Evolutionary conservation across 352 stramenopile genomes (phyloP).

Genomic region (Ophiocytium majus): DNA sequence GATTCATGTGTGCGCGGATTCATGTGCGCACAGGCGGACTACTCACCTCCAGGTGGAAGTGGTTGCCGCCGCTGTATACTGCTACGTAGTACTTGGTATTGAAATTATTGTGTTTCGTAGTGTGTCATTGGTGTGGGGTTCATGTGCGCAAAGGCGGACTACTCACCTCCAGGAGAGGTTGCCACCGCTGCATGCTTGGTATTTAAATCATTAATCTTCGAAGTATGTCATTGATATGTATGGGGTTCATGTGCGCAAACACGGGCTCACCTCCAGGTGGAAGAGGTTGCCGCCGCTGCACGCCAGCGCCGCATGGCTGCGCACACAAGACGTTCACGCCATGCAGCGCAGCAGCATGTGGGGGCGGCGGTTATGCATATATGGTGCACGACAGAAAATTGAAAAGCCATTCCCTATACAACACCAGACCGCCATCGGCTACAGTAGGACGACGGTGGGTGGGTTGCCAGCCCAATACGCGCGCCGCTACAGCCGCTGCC

Average conservation of each 20-base stretch:
- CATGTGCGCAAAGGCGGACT: no score
- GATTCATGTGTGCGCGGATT: no score
- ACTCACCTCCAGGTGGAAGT: conserved; percentile 82
- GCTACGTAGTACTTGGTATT: no score
- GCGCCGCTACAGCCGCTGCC: no score
- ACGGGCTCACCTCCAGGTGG: conserved; percentile 75
- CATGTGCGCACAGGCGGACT: conserved; percentile 33
- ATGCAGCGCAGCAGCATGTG: no score
- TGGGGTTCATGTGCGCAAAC: no score
- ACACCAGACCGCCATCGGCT: neutral
- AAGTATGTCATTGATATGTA: no score
- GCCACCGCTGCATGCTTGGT: conserved; percentile 81
- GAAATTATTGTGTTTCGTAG: no score
- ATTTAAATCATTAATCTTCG: no score
- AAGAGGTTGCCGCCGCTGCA: conserved; percentile 79
- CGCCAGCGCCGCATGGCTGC: conserved; percentile 80
- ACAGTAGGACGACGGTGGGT: neutral
- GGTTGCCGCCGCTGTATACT: no score
- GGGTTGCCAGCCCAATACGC: neutral
- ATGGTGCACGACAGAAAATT: conserved; percentile 48
- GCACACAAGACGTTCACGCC: conserved; percentile 63
- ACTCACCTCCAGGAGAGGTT: no score
- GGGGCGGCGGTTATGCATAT: conserved; percentile 64
- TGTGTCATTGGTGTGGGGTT: no score
- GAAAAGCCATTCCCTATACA: neutral